Evolutionary conservation across 768 basidiomycete species (phyloP), one percentile per base, ranked within the genome.

Genomic region (Leccinum arenicola): DNA sequence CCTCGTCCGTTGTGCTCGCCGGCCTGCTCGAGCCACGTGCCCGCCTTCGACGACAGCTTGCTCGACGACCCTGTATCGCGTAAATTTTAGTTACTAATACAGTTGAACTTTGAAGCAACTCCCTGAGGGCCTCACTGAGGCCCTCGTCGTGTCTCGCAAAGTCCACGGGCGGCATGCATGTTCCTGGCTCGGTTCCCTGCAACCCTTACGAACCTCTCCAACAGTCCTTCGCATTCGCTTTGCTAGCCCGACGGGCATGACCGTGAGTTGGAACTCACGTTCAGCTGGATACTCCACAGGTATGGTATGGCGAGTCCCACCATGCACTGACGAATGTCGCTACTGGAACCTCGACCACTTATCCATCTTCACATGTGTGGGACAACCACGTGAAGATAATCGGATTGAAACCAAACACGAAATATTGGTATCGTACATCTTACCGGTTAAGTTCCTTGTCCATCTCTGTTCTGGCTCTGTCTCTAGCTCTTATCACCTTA

Each of bases 301-400:
- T 70, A 6, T 71, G 63, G 61, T 70, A 70, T 11, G 67, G 69
- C 8, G 40, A 64, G 27, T 61, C 60, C 14, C 69, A 67, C 1
- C 47, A 25, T 19, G n/a, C 61, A 1, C 63, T 70, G 35, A 62
- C 57, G 17, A 67, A 47, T 8, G 60, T 70, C 14, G 65, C 62
- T 21, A 57, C 54, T 15, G 70, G 69, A 40, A 56, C 0, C 12
- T 71, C 67, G 29, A 55, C 50, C 50, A 70, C 69, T 4, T 71
- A 69, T 52, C 62, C 64, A 15, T 54, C 58, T 15, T 70, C 69
- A 4, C 66, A 65, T 49, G 70, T 71, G 21, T 70, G 64, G 21
- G 61, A 70, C 52, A 71, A 71, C 54, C 70, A 70, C 43, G 69
- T 70, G 25, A 71, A 61, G 48, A 31, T 70, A 33, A 69, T 64